These are phyloP conservation scores for Adansonia rubrostipa DNA, from an alignment of 441 rosid species.

Conservation along the genomic window DNA sequence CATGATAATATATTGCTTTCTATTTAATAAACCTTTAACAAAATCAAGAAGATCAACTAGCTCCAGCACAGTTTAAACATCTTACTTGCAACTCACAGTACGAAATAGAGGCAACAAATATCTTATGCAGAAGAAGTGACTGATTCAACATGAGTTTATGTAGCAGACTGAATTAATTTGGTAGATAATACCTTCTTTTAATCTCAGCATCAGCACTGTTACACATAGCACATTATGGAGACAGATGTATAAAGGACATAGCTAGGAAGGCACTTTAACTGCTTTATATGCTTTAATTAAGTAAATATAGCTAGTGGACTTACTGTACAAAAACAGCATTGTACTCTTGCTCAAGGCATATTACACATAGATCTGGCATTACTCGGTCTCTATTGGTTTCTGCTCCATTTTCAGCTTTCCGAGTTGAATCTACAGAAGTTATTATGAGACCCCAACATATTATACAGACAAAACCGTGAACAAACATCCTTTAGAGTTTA, in stretches of 20 bases:
- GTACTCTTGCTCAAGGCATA: conserved; percentile 93
- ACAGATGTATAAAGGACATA: conserved; percentile 9
- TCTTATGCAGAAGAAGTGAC: not conserved
- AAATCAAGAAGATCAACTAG: conserved; percentile 17
- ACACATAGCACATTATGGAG: not conserved
- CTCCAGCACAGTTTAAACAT: not conserved
- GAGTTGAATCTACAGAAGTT: conserved; percentile 47
- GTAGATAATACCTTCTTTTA: not conserved
- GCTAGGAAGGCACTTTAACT: not conserved
- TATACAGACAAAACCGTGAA: conserved; percentile 15
- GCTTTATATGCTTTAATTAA: conserved; percentile 14
- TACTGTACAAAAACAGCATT: conserved; percentile 92
- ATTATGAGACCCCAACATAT: conserved; percentile 25
- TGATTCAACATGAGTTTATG: conserved; percentile 6
- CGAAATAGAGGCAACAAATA: not conserved
- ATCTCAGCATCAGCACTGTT: not conserved
- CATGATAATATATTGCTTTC: not conserved
- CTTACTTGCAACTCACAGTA: conserved; percentile 4
- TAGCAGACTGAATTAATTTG: conserved; percentile 4
- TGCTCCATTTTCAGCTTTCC: conserved; percentile 49
- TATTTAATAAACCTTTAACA: not conserved
- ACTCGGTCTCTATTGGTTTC: conserved; percentile 63
- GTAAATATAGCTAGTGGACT: conserved; percentile 33
- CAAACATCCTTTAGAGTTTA: not conserved
- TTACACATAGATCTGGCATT: conserved; percentile 89